These are phyloP conservation scores for Castanospermum australe DNA, from an alignment of 306 rosid species.

Conservation along the genomic window DNA sequence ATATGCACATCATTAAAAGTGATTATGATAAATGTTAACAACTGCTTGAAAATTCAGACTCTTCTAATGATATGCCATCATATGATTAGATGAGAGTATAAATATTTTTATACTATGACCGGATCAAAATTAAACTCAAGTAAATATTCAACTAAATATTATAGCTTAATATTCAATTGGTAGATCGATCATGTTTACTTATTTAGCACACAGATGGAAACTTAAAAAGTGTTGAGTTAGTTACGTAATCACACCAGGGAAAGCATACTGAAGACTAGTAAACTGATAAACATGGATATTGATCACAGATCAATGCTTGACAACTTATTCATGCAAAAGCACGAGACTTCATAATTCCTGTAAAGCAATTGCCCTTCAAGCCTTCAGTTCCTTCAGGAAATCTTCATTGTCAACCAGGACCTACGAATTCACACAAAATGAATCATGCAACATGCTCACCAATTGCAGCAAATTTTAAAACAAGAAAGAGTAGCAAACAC, in stretches of 20 bases:
- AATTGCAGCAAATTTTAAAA: neutral
- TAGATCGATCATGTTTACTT: neutral
- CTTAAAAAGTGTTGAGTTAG: neutral
- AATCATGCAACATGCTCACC: neutral
- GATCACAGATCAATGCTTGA: neutral
- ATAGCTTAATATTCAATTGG: neutral
- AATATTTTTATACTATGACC: too few relatives aligned
- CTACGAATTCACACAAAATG: slow-evolving; percentile 29
- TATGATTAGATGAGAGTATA: too few relatives aligned
- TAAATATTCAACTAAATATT: too few relatives aligned
- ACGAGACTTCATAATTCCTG: neutral
- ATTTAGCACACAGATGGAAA: neutral
- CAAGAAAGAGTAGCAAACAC: neutral
- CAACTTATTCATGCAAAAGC: slow-evolving; percentile 22
- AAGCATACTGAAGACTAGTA: neutral
- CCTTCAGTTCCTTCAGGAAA: slow-evolving; percentile 57
- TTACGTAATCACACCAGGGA: neutral
- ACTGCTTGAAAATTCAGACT: too few relatives aligned
- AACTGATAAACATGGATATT: neutral
- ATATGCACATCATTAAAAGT: too few relatives aligned
- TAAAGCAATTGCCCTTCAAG: neutral
- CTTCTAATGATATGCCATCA: too few relatives aligned
- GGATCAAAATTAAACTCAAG: too few relatives aligned
- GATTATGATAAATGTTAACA: too few relatives aligned
- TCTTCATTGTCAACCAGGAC: slow-evolving; percentile 68